Base-by-base conservation (phyloP, 176 grass and related monocot species). In the Triticum monococcum region DNA sequence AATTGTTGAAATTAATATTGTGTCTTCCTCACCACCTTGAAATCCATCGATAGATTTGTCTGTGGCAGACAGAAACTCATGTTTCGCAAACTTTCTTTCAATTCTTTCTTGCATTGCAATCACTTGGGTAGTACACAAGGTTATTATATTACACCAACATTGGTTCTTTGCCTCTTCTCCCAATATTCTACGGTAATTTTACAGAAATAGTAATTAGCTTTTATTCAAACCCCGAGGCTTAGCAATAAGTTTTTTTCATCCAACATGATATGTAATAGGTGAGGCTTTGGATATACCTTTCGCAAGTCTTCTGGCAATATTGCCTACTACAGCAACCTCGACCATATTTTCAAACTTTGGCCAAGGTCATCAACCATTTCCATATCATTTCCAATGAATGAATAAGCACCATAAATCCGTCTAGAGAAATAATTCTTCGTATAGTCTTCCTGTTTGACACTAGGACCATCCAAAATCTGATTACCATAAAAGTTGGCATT, bases 1-100 rank as follows among this genome's bases (percentile, higher is more conserved):
- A 68, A 96, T 89, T 32, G 91, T 93, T 73, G 94, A 93, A 89
- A 96, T 89, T 78, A 96, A 77, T 79, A 96, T 96, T 63, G 93
- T 81, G 30, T 96, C 94, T 69, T 92, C 94, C 56, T 96, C 94
- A 14, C 89, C 89, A 72, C 91, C 94, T 89, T 96, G 94, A 81
- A 96, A 91, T 67, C 38, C 38, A 40, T 40, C 89, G 61, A 96
- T 88, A 40, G 94, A 93, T 72, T 88, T 93, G 56, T 91, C 89
- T 24, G 83, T 96, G 32, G 89, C 86, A 56, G 93, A 91, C 32
- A 95, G 72, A 71, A 86, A 93, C 60, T 89, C 80, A n/a, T 95
- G 87, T 74, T 89, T 90, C 61, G 85, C 76, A 83, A 86, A 89
- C 78, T 74, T 87, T 78, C 77, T 87, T 66, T 89, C 68, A 32